A percentile compares a stretch with the other conserved stretches of the same genome.
These are phyloP conservation scores for Saturnispora kantuleensis DNA, from an alignment of 805 yeast species.

Conservation along the genomic window DNA sequence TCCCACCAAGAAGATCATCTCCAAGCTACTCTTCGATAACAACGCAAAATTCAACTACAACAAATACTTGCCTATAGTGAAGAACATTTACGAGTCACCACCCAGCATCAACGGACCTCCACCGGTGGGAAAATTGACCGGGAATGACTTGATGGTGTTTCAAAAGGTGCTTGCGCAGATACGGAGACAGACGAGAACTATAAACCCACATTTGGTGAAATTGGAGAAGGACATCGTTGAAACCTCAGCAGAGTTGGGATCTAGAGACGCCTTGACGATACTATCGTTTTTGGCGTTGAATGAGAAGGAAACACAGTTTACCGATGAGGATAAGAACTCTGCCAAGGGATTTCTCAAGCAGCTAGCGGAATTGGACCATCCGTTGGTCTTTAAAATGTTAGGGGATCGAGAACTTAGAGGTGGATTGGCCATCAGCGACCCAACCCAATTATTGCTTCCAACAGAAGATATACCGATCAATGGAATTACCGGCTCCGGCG, in stretches of 20 bases:
- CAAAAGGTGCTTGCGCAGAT: slow-evolving; percentile 57
- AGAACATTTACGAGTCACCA: slow-evolving; percentile 36
- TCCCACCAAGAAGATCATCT: slow-evolving; percentile 50
- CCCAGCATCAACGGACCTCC: neutral
- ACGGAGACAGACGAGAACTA: slow-evolving; percentile 49
- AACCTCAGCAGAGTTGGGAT: slow-evolving; percentile 74
- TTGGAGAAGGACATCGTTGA: slow-evolving; percentile 72
- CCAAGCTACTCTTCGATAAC: slow-evolving; percentile 54
- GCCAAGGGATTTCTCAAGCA: slow-evolving; percentile 54
- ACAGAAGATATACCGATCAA: slow-evolving; percentile 10
- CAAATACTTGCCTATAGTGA: slow-evolving; percentile 45
- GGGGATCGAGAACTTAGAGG: slow-evolving; percentile 58
- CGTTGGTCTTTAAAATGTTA: slow-evolving; percentile 63
- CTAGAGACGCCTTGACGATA: slow-evolving; percentile 68
- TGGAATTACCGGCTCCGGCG: slow-evolving; percentile 8
- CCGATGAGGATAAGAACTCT: slow-evolving; percentile 46
- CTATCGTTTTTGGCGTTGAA: slow-evolving; percentile 58
- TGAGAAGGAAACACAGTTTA: slow-evolving; percentile 19
- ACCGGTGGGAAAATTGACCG: slow-evolving; percentile 29
- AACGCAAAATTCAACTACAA: slow-evolving; percentile 47
- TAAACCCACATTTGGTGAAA: slow-evolving; percentile 44
- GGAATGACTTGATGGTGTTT: slow-evolving; percentile 56
- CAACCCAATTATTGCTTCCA: slow-evolving; percentile 10
- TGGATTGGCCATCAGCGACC: neutral
- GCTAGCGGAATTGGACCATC: slow-evolving; percentile 52